A percentile compares a stretch with the other conserved stretches of the same genome.
phyloP scores from a whole-genome alignment of 192 early-diverging fungal genomes.

The Podila horticola region DNA sequence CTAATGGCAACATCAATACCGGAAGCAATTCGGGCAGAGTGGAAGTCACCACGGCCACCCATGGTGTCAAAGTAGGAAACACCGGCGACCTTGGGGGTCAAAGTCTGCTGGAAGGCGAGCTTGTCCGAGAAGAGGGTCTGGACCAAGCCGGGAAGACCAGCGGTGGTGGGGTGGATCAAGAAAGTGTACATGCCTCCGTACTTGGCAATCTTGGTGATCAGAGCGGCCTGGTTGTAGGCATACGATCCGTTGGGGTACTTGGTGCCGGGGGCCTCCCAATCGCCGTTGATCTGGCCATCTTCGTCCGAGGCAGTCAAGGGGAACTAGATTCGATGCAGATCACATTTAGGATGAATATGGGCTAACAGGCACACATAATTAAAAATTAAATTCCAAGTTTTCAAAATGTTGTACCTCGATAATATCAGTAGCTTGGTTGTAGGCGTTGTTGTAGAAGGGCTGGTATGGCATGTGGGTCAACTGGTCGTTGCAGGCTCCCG shows the following conservation, averaged over 20 bases:
- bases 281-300: slow-evolving; percentile 31
- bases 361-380: too few species aligned
- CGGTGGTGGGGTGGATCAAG: slow-evolving; percentile 25
- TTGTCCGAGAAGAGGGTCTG: slow-evolving; percentile 18
- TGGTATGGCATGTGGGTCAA: slow-evolving; percentile 27
- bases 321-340: too few species aligned
- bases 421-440: slow-evolving; percentile 17
- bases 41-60: slow-evolving; percentile 31
- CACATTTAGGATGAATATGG: too few species aligned
- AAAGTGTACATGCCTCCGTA: slow-evolving; percentile 38
- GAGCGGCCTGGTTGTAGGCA: slow-evolving; percentile 14
- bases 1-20: slow-evolving; percentile 10
- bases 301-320: slow-evolving; percentile 29
- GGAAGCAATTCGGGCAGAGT: slow-evolving; percentile 9
- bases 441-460: slow-evolving; percentile 20
- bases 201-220: slow-evolving; percentile 29
- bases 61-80: slow-evolving; percentile 33
- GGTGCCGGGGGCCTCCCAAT: slow-evolving; percentile 10
- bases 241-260: slow-evolving; percentile 18
- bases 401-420: too few species aligned
- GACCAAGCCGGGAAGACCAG: not conserved
- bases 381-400: too few species aligned
- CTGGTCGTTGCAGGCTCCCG: slow-evolving; percentile 22
- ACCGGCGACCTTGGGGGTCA: slow-evolving; percentile 1
- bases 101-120: slow-evolving; percentile 25